These are phyloP conservation scores for Cytospora mali DNA, from an alignment of 2,329 filamentous ascomycete genomes.

Conservation along the genomic window DNA sequence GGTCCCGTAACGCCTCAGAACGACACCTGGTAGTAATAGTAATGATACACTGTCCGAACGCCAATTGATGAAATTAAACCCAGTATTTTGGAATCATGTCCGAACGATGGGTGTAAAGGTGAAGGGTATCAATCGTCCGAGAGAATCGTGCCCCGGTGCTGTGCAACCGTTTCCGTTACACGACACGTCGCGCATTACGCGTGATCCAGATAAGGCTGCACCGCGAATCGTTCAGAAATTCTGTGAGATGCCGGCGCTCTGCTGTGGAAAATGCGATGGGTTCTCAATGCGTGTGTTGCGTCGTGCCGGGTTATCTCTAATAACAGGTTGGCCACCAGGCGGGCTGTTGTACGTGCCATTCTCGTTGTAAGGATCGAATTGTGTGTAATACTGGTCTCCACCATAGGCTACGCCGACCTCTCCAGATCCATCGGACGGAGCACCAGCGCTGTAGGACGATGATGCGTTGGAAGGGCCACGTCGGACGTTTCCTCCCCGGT, in stretches of 20 bases:
- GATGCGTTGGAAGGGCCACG: conserved; percentile 94
- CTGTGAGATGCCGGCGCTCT: conserved; percentile 93
- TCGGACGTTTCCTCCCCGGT: conserved; percentile 71
- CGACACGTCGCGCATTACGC: conserved; percentile 4
- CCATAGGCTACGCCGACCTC: conserved; percentile 53
- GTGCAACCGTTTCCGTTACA: conserved; percentile 16
- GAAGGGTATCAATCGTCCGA: conserved; percentile 28
- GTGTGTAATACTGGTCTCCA: conserved; percentile 57
- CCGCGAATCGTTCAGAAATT: conserved; percentile 71
- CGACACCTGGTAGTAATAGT: conserved; percentile 8
- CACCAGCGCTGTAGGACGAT: conserved; percentile 86
- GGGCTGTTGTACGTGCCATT: conserved; percentile 37
- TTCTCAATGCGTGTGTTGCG: conserved; percentile 95
- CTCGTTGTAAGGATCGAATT: conserved; percentile 62
- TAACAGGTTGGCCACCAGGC: conserved; percentile 69
- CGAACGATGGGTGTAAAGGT: conserved; percentile 17
- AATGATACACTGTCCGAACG: conserved; percentile 20
- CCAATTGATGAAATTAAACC: conserved; percentile 26
- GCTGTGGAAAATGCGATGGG: conserved; percentile 83
- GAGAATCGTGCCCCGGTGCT: conserved; percentile 19
- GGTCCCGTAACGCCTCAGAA: conserved; percentile 17
- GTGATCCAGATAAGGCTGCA: background rate
- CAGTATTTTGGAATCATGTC: conserved; percentile 20
- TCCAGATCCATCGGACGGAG: conserved; percentile 69
- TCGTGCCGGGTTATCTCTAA: conserved; percentile 88